Percentiles rank a stretch among this genome's conserved stretches.
These are phyloP conservation scores for Fusarium continuum DNA, from an alignment of 2,329 filamentous ascomycete species.

Conservation along the genomic window DNA sequence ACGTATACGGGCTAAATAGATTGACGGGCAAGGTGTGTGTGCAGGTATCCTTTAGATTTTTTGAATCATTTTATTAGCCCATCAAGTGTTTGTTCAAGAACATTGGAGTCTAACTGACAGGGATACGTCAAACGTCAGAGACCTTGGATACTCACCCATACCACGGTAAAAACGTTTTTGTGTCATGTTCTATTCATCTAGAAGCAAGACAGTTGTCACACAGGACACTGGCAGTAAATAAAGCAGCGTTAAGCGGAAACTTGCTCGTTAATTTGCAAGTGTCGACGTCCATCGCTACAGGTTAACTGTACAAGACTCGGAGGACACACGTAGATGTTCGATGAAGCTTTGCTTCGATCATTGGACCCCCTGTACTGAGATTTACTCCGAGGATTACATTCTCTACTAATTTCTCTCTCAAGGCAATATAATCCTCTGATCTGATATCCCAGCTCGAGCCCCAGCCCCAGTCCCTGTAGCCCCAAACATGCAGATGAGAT, in stretches of 20 bases:
- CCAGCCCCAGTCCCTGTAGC: not conserved
- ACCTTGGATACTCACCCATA: not conserved
- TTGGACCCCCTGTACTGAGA: not conserved
- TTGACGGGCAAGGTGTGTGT: not conserved
- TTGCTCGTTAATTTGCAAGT: not conserved
- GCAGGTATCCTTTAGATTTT: not conserved
- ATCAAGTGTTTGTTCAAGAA: not conserved
- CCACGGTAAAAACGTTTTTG: not conserved
- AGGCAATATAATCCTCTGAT: too few relatives aligned
- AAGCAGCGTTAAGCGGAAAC: not conserved
- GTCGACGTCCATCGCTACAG: not conserved
- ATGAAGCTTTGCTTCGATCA: too few relatives aligned
- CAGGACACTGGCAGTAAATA: not conserved
- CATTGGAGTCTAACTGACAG: not conserved
- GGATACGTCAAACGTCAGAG: not conserved
- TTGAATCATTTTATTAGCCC: not conserved
- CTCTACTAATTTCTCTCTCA: too few relatives aligned
- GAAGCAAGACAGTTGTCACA: too few relatives aligned
- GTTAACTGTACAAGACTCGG: not conserved
- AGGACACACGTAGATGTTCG: not conserved
- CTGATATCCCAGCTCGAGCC: too few relatives aligned
- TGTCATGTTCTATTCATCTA: not conserved
- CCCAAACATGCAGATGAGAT: not conserved
- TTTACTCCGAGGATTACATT: too few relatives aligned
- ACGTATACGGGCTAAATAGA: conserved; percentile 29